A percentile compares a stretch with the other conserved stretches of the same genome.
These are phyloP conservation scores for Astraeus odoratus DNA, from an alignment of 768 basidiomycete genomes.

Conservation along the genomic window DNA sequence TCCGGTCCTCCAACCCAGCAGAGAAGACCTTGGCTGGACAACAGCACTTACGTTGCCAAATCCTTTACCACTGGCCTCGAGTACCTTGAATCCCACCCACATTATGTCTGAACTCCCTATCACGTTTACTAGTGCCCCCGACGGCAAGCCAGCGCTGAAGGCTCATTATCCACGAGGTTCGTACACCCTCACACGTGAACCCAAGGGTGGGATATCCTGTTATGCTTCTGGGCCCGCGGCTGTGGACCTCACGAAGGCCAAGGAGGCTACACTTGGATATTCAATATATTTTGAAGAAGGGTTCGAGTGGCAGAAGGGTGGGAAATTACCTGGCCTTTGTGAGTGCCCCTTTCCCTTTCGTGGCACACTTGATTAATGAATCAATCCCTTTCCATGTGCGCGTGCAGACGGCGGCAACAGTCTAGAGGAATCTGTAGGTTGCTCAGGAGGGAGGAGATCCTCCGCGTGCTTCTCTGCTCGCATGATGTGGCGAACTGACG, in stretches of 20 bases:
- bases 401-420: conserved; percentile 49
- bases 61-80: conserved; percentile 37
- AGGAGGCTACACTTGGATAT: conserved; percentile 58
- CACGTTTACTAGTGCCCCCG: conserved; percentile 38
- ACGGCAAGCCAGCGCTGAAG: conserved; percentile 46
- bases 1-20: conserved; percentile 24
- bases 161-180: conserved; percentile 53
- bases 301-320: conserved; percentile 61
- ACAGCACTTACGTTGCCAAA: conserved; percentile 31
- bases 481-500: conserved; percentile 61
- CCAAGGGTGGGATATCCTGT: conserved; percentile 61
- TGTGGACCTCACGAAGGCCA: conserved; percentile 52
- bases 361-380: neutral
- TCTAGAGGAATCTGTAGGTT: conserved; percentile 39
- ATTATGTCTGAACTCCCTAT: conserved; percentile 33
- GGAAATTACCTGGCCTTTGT: conserved; percentile 72
- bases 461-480: conserved; percentile 55
- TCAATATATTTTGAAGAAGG: conserved; percentile 56
- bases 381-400: conserved; percentile 5
- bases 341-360: conserved; percentile 17
- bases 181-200: conserved; percentile 40
- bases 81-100: conserved; percentile 38
- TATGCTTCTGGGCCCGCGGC: conserved; percentile 53
- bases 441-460: conserved; percentile 59
- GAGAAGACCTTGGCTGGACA: conserved; percentile 37